Evolutionary conservation across 306 rosid genomes (phyloP), one percentile per base, ranked within the genome.

Genomic region (Quercus robur): DNA sequence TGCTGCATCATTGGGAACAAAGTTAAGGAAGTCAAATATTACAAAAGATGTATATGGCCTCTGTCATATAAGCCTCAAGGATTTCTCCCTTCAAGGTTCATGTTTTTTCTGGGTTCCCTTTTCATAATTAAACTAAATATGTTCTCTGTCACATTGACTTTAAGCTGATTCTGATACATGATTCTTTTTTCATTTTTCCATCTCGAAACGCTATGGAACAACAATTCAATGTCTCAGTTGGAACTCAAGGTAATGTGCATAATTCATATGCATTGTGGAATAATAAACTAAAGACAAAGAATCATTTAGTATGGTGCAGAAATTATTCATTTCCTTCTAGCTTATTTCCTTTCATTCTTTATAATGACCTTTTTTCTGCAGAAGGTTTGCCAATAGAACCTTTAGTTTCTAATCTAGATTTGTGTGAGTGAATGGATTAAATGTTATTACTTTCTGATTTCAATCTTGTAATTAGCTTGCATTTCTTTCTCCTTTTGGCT

Each of bases 11-110:
- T 84, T 95, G 84, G 99, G 97, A 55, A 81, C 81, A 90, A 91
- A 95, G 77, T 83, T 95, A 74, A 82, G 89, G 80, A 84, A 74
- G 71, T 84, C 88, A 44, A 93, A 89, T 74, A 87, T 95, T 38
- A 81, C 90, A 18, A 70, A 85, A 23, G 88, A 95, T 86, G 90
- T 95, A 67, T 95, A 89, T 69, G 81, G 85, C 76, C 94, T 93
- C 7, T 95, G 99, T 84, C 98, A 87, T 68, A 82, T 95, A 75
- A 93, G 92, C 86, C 99, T 93, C 23, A 93, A 91, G 81, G 97
- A 93, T 86, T 95, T 93, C 85, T 95, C 99, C 68, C 96, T 91
- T 52, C 99, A 95, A 95, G 99, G 99, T 93, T 88, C 54, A 84
- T 83, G 52, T 72, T 33, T 11, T 57, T 82, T 81, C 52, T 85